A percentile compares a stretch with the other conserved stretches of the same genome.
Evolutionary conservation across 1,139 yeast species (phyloP).

Genomic region (Candida sp.): DNA sequence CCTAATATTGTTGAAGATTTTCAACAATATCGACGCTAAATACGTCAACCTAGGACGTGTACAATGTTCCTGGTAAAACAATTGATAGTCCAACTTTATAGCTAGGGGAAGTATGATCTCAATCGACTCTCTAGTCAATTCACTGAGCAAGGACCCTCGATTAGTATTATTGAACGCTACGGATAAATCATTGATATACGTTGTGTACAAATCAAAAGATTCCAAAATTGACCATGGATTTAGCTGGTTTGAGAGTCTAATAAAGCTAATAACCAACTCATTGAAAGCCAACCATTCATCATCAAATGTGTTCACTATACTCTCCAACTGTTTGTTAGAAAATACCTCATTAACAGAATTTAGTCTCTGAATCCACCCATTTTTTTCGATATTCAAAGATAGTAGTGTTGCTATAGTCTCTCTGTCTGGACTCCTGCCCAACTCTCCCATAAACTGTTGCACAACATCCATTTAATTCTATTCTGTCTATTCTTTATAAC

Average conservation of each 20-base stretch:
- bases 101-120: constrained; percentile 48
- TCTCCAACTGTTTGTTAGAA: constrained; percentile 7
- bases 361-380: constrained; percentile 10
- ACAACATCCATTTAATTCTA: background rate
- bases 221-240: constrained; percentile 56
- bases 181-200: constrained; percentile 51
- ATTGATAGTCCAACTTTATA: constrained; percentile 44
- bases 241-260: constrained; percentile 49
- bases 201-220: constrained; percentile 59
- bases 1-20: constrained; percentile 61
- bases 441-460: background rate
- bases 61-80: constrained; percentile 37
- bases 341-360: constrained; percentile 6
- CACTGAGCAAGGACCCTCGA: constrained; percentile 49
- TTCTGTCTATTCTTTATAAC: too few relatives aligned
- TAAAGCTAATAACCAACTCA: constrained; percentile 46
- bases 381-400: constrained; percentile 7
- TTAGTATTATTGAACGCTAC: constrained; percentile 53
- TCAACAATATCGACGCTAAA: constrained; percentile 55
- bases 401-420: constrained; percentile 1
- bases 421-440: background rate
- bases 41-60: constrained; percentile 48
- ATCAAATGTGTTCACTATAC: constrained; percentile 27
- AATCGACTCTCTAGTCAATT: constrained; percentile 39
- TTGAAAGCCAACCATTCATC: constrained; percentile 52